phyloP scores from a whole-genome alignment of 306 rosid species.

The Inga oerstediana region DNA sequence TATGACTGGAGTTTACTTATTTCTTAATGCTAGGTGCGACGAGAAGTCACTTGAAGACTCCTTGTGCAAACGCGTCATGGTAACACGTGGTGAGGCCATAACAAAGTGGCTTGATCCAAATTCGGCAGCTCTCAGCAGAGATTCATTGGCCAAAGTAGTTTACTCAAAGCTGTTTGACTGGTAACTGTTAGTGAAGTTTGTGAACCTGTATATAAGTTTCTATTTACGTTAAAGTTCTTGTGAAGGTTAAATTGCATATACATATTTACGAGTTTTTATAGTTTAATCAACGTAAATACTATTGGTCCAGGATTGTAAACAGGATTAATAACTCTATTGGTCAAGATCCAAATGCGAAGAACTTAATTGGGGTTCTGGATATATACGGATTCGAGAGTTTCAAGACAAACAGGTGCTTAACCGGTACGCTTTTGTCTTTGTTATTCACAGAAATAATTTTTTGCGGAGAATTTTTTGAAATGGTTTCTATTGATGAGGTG shows the following conservation, averaged over 20 bases:
- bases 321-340: slow-evolving; percentile 91
- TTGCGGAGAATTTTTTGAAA: slow-evolving; percentile 30
- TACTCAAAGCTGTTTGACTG: slow-evolving; percentile 6
- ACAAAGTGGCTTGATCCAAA: slow-evolving; percentile 75
- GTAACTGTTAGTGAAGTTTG: not conserved
- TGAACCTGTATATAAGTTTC: not conserved
- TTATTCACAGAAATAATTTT: slow-evolving; percentile 44
- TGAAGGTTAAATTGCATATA: slow-evolving; percentile 8
- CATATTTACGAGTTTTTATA: slow-evolving; percentile 24
- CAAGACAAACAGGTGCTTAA: slow-evolving; percentile 99
- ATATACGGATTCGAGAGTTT: slow-evolving; percentile 99
- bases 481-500: slow-evolving; percentile 18
- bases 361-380: slow-evolving; percentile 93
- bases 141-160: not conserved
- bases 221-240: not conserved
- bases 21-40: slow-evolving; percentile 70
- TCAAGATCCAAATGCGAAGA: slow-evolving; percentile 79
- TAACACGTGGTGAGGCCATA: slow-evolving; percentile 93
- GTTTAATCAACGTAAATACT: slow-evolving; percentile 30
- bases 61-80: slow-evolving; percentile 88
- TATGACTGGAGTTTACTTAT: slow-evolving; percentile 9
- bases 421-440: slow-evolving; percentile 60
- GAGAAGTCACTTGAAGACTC: slow-evolving; percentile 84
- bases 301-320: slow-evolving; percentile 77
- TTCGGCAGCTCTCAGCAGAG: slow-evolving; percentile 58